Conservation (phyloP, 2,329 filamentous ascomycete species). For the Trichoderma harzianum region DNA sequence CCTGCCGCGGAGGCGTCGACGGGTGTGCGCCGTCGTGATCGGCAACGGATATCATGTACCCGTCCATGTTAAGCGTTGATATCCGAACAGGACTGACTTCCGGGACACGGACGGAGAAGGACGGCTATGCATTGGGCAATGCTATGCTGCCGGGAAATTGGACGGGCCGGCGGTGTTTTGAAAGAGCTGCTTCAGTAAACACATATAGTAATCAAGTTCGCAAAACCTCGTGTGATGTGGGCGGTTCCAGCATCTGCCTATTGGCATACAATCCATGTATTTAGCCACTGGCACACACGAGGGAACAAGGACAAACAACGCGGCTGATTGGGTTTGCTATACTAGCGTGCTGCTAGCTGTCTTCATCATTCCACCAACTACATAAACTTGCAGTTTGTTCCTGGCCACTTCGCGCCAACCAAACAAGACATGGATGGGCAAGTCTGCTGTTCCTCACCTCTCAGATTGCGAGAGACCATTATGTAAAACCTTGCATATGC, state of each 20-base stretch:
- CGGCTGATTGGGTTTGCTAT: background rate
- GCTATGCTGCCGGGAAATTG: conserved; percentile 3
- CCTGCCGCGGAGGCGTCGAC: conserved; percentile 7
- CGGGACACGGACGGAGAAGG: conserved; percentile 12
- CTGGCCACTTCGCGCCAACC: background rate
- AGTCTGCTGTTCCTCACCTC: background rate
- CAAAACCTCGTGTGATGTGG: background rate
- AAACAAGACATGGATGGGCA: background rate
- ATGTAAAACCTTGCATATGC: conserved; percentile 2
- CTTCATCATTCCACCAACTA: background rate
- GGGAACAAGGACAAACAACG: background rate
- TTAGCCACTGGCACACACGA: background rate
- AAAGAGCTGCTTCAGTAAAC: background rate
- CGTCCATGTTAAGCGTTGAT: conserved; percentile 9
- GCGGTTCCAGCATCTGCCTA: background rate
- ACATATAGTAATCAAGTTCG: background rate
- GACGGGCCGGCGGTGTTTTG: background rate
- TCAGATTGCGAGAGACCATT: background rate
- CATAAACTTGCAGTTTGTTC: conserved; percentile 1
- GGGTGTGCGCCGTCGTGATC: conserved; percentile 1
- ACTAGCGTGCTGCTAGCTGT: background rate
- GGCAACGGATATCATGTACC: conserved; percentile 14
- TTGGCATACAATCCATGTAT: background rate
- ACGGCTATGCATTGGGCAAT: conserved; percentile 10
- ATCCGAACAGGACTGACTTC: conserved; percentile 11